phyloP scores from a whole-genome alignment of 73 alveolate genomes.

The Paramecium pentaurelia region DNA sequence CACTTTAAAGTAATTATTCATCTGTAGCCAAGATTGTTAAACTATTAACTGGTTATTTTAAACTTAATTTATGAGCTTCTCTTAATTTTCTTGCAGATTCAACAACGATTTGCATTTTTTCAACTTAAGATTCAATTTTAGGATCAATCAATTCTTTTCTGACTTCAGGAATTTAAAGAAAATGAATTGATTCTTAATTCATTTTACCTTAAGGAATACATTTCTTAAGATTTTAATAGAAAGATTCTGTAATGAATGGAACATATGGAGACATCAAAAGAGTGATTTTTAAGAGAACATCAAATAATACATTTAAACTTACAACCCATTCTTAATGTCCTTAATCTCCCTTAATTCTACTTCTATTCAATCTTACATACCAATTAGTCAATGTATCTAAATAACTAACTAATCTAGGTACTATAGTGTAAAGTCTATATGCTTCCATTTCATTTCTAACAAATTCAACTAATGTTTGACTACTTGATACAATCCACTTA shows the following conservation, averaged over 20 bases:
- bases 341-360: conserved; percentile 95
- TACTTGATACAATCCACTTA: conserved; percentile 93
- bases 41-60: conserved; percentile 84
- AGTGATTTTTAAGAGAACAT: conserved; percentile 82
- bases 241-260: conserved; percentile 95
- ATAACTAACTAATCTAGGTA: conserved; percentile 82
- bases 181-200: conserved; percentile 89
- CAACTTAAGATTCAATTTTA: conserved; percentile 80
- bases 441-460: conserved; percentile 94
- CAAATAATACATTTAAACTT: conserved; percentile 86
- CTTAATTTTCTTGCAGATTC: conserved; percentile 94
- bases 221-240: conserved; percentile 91
- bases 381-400: conserved; percentile 94
- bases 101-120: conserved; percentile 83
- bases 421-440: conserved; percentile 92
- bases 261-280: conserved; percentile 94
- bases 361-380: conserved; percentile 96
- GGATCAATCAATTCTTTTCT: conserved; percentile 83
- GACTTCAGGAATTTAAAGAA: conserved; percentile 83
- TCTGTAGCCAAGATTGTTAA: background rate
- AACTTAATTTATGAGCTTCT: conserved; percentile 85
- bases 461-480: conserved; percentile 84
- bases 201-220: conserved; percentile 80
- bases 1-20: conserved; percentile 34
- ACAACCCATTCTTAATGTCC: conserved; percentile 81